A percentile compares a stretch with the other conserved stretches of the same genome.
These are phyloP conservation scores for Boletus rubescentipes DNA, from an alignment of 768 basidiomycete species.

Conservation along the genomic window DNA sequence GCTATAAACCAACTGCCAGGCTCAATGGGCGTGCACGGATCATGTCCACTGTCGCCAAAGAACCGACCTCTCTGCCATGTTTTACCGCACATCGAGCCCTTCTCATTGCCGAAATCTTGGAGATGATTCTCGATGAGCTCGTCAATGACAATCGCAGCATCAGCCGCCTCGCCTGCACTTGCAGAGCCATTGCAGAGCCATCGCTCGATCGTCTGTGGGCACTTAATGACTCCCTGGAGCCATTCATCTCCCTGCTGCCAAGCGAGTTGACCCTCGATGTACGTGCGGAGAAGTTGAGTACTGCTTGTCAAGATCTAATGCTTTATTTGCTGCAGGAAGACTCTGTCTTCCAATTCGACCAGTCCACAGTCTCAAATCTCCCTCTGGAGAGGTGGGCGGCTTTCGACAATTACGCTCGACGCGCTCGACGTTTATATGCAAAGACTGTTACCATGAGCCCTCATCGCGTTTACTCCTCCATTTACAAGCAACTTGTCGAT, in stretches of 20 bases:
- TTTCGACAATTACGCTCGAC: constrained; percentile 25
- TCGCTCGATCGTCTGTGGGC: constrained; percentile 26
- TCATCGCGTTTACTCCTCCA: constrained; percentile 25
- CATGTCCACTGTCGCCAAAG: constrained; percentile 3
- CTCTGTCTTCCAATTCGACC: constrained; percentile 18
- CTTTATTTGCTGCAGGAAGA: constrained; percentile 13
- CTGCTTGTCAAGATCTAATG: constrained; percentile 7
- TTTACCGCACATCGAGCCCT: constrained; percentile 6
- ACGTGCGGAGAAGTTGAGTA: not conserved
- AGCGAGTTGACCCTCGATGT: constrained; percentile 21
- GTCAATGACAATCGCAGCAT: constrained; percentile 18
- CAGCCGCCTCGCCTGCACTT: constrained; percentile 19
- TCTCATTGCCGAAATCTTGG: constrained; percentile 22
- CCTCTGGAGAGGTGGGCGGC: constrained; percentile 15
- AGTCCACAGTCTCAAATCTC: not conserved
- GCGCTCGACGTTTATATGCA: constrained; percentile 22
- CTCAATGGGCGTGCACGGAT: no score
- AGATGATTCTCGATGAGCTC: constrained; percentile 24
- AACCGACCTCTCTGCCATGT: not conserved
- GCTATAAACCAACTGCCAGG: no score
- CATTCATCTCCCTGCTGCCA: constrained; percentile 23
- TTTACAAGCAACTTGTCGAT: constrained; percentile 22
- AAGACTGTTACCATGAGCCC: constrained; percentile 28
- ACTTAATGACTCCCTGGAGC: constrained; percentile 25
- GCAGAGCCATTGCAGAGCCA: constrained; percentile 19